These are phyloP conservation scores for Ustilago loliicola DNA, from an alignment of 1,284 basidiomycete species.

Conservation along the genomic window DNA sequence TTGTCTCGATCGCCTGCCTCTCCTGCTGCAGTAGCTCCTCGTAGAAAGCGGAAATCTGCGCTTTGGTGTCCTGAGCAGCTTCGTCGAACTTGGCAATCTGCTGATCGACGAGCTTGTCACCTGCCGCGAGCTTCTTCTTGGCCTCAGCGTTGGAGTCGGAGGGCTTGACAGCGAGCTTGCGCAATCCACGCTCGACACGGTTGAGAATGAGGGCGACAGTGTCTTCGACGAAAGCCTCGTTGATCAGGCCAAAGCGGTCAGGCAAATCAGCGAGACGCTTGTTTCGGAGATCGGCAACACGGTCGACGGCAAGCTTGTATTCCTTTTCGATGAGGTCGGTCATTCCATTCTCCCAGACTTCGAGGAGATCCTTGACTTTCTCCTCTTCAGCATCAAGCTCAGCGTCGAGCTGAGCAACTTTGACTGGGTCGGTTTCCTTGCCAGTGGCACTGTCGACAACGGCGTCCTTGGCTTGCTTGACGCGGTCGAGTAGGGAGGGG, in stretches of 20 bases:
- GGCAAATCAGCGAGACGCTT: conserved; percentile 50
- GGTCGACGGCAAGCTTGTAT: conserved; percentile 55
- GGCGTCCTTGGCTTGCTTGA: conserved; percentile 57
- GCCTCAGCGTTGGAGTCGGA: conserved; percentile 17
- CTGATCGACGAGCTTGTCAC: conserved; percentile 44
- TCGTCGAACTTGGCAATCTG: conserved; percentile 53
- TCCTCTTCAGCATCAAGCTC: conserved; percentile 60
- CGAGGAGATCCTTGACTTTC: conserved; percentile 56
- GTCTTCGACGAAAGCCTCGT: conserved; percentile 61
- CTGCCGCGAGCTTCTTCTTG: conserved; percentile 28
- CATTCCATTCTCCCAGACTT: conserved; percentile 61
- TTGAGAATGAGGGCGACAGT: conserved; percentile 54
- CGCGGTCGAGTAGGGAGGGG: conserved; percentile 52
- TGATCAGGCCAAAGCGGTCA: conserved; percentile 59
- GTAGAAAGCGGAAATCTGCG: conserved; percentile 49
- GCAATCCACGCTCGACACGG: conserved; percentile 51
- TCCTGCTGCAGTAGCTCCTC: conserved; percentile 51
- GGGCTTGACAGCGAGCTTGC: conserved; percentile 42
- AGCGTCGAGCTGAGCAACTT: conserved; percentile 57
- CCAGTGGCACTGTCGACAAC: conserved; percentile 34
- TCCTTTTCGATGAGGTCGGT: conserved; percentile 57
- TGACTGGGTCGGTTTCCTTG: conserved; percentile 46
- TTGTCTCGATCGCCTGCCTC: conserved; percentile 49
- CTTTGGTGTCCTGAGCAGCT: conserved; percentile 42
- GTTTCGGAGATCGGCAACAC: conserved; percentile 57